phyloP scores from a whole-genome alignment of 805 yeast species.

The Zygotorulaspora danielsina region DNA sequence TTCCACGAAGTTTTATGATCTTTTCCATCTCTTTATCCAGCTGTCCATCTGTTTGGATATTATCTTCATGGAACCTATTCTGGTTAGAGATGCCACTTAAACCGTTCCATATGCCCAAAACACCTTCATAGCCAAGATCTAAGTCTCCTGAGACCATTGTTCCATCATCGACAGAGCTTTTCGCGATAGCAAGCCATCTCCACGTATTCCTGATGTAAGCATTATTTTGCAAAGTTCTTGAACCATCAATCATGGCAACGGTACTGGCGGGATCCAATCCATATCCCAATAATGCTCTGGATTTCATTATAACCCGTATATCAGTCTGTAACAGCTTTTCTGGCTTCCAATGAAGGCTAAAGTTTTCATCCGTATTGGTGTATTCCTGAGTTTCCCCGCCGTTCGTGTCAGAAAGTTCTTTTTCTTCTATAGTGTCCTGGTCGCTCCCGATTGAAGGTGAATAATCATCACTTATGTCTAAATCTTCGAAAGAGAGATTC shows the following conservation, averaged over 20 bases:
- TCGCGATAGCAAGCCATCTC: slow-evolving; percentile 84
- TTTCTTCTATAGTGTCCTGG: slow-evolving; percentile 20
- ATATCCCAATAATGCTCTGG: slow-evolving; percentile 70
- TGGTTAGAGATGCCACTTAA: slow-evolving; percentile 48
- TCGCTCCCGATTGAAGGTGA: slow-evolving; percentile 9
- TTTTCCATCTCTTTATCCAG: slow-evolving; percentile 35
- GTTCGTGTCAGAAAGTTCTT: slow-evolving; percentile 13
- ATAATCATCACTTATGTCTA: slow-evolving; percentile 29
- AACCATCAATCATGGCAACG: slow-evolving; percentile 51
- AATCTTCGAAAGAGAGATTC: slow-evolving; percentile 32
- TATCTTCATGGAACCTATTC: slow-evolving; percentile 41
- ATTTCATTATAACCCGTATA: slow-evolving; percentile 65
- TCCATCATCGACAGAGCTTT: slow-evolving; percentile 57
- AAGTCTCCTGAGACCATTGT: slow-evolving; percentile 63
- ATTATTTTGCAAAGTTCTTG: slow-evolving; percentile 47
- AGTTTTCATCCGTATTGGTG: slow-evolving; percentile 22
- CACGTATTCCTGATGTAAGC: slow-evolving; percentile 72
- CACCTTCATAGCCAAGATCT: slow-evolving; percentile 86
- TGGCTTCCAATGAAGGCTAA: slow-evolving; percentile 33
- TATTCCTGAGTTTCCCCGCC: slow-evolving; percentile 23
- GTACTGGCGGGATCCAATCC: slow-evolving; percentile 64
- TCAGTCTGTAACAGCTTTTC: slow-evolving; percentile 59
- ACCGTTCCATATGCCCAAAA: slow-evolving; percentile 85
- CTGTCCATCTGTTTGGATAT: slow-evolving; percentile 31
- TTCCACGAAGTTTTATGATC: slow-evolving; percentile 41